Base-by-base conservation (phyloP, 2,329 filamentous ascomycete species). In the Beauveria australis region DNA sequence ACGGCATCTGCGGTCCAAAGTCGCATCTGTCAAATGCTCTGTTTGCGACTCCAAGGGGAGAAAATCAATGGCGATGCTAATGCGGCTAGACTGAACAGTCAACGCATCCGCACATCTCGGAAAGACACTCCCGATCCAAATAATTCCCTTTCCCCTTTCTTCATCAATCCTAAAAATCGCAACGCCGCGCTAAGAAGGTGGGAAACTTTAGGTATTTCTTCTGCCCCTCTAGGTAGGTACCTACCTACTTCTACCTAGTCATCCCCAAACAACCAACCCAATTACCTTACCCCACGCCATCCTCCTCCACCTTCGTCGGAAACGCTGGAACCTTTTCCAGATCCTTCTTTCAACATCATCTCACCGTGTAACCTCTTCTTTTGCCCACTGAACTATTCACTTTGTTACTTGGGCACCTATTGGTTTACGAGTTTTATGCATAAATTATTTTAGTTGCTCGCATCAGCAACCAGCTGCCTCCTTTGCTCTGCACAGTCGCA, bases 261-360 rank as follows among this genome's bases (percentile, higher is more conserved):
- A 22, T 47, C 43, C 53, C 41, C 51, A 53, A 55, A 12, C 44
- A 37, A 41, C 30, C 22, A 33, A 53, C 40, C 33, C 41, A 10
- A n/a, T 14, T 58, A 41, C 33, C 30, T 48, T 48, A 58, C 54
- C 44, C 64, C 64, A 61, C 63, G 59, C 55, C 53, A 51, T 28
- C 19, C 48, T 51, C 48, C 18, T 30, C 18, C 48, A 26, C 28
- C 37, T 49, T 53, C 46, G 12, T 59, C 64, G 64, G 61, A 65
- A 64, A 47, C 51, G 26, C 60, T 61, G 63, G 63, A 64, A 63
- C 44, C 30, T 46, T 58, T 26, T 51, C 49, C 28, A 49, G 49
- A 46, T 24, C 22, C 37, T 57, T 56, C 53, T 56, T 44, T 52
- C 47, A 49, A 59, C 57, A 53, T 59, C 57, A 59, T 37, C 57